Percentiles rank a stretch among this genome's conserved stretches.
Conservation (phyloP, 179 eudicot genomes). For the Actinidia arguta region DNA sequence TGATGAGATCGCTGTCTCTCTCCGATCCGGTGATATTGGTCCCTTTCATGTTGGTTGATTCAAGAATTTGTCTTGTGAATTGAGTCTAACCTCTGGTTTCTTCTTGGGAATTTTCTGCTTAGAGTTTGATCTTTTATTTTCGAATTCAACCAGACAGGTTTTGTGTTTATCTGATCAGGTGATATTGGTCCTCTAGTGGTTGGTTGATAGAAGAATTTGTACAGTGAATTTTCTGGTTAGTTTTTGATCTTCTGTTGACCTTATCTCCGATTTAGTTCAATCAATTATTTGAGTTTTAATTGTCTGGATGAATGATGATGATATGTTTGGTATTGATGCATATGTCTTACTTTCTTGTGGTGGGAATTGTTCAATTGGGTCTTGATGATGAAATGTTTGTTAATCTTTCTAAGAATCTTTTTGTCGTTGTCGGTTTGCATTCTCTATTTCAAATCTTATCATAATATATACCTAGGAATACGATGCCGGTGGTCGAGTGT, state of each 20-base stretch:
- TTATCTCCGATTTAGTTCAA: too few relatives aligned
- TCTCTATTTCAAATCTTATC: background rate
- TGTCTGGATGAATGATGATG: too few relatives aligned
- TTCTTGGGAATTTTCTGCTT: slow-evolving; percentile 10
- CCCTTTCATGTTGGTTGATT: slow-evolving; percentile 68
- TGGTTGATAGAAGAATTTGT: background rate
- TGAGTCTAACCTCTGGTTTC: too few relatives aligned
- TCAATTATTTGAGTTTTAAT: background rate
- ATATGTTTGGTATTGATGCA: background rate
- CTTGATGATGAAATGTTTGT: background rate
- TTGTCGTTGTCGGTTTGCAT: slow-evolving; percentile 11
- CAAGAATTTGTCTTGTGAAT: background rate
- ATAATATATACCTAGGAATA: background rate
- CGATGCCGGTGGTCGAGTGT: background rate
- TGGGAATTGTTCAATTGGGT: background rate
- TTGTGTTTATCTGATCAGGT: slow-evolving; percentile 6
- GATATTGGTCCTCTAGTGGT: background rate
- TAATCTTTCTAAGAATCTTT: background rate
- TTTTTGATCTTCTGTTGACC: too few relatives aligned
- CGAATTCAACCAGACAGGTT: background rate
- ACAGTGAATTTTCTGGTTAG: too few relatives aligned
- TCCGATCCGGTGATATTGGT: slow-evolving; percentile 72
- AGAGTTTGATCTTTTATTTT: background rate
- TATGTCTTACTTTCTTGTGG: background rate
- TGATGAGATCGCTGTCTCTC: slow-evolving; percentile 76